Evolutionary conservation across 192 early-diverging fungal species (phyloP), one percentile per base, ranked within the genome.

Genomic region (Phycomyces nitens): DNA sequence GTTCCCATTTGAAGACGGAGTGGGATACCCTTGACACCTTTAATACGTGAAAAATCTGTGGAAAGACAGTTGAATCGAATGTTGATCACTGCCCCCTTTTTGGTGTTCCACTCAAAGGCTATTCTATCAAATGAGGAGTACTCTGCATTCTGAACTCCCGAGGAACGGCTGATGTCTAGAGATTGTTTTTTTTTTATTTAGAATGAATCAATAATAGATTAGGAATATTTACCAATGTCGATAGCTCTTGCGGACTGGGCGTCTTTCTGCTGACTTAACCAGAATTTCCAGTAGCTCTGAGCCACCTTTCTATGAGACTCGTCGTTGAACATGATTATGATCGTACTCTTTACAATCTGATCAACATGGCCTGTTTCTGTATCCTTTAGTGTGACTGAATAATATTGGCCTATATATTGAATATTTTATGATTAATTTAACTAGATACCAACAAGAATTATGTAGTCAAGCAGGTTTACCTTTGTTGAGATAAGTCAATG

Each of bases 41-140:
- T 91, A 66, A 91, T 86, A n/a, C 86, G 69, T 47, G 86, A 88
- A 70, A 91, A 91, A 58, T 91, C 89, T 0, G 89, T 91, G 1
- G 89, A 91, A 20, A 91, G 71, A 67, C 87, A 89, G 66, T 87
- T 88, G 64, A 89, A 91, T 43, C 82, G 79, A 38, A 91, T 60
- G 69, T 82, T 77, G 18, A 91, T 66, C 41, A 84, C 86, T 53
- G 86, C 85, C 5, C 84, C 82, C 22, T 75, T 73, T 24, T 78
- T 77, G 3, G 88, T 86, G 43, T 84, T 81, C 89, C 89, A 91
- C 43, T 82, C 78, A 72, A 91, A 86, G 12, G 82, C 68, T 22
- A 88, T 82, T 11, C 85, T 79, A 70, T 91, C 88, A 80, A 91
- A 87, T 8, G 73, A 72, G 53, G 76, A 77, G 60, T 65, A 82